Evolutionary conservation across 1,284 basidiomycete species (phyloP).

Genomic region (Ganoderma boninense): DNA sequence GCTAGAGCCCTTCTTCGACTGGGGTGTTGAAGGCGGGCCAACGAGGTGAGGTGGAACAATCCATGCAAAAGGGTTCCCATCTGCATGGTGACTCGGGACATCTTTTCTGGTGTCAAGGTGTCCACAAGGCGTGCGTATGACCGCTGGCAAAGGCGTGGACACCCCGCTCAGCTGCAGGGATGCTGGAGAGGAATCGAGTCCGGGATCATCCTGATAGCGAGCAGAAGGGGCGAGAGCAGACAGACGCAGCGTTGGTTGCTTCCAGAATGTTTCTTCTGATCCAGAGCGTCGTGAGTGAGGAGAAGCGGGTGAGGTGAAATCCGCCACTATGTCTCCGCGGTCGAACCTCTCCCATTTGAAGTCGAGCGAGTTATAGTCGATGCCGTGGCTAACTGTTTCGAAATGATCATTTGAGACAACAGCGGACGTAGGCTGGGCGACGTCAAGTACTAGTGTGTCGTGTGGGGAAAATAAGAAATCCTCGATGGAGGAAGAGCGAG

Average conservation of each 20-base stretch:
- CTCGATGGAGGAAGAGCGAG: neutral
- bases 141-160: conserved; percentile 1
- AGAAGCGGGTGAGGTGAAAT: conserved; percentile 10
- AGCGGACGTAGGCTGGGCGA: neutral
- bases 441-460: neutral
- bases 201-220: no score
- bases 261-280: conserved; percentile 29
- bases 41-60: conserved; percentile 18
- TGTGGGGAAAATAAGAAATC: neutral
- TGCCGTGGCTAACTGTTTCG: conserved; percentile 32
- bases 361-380: conserved; percentile 45
- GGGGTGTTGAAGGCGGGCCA: conserved; percentile 16
- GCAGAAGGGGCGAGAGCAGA: no score
- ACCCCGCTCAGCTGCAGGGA: conserved; percentile 9
- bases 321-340: conserved; percentile 33
- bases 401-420: neutral
- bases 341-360: conserved; percentile 67
- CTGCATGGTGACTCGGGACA: neutral
- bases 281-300: neutral
- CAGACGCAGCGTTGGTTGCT: conserved; percentile 8
- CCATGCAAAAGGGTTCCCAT: conserved; percentile 19
- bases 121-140: neutral
- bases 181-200: conserved; percentile 8
- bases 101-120: neutral
- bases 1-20: neutral